Evolutionary conservation across 2,329 filamentous ascomycete genomes (phyloP).

Genomic region (Apiospora marii): DNA sequence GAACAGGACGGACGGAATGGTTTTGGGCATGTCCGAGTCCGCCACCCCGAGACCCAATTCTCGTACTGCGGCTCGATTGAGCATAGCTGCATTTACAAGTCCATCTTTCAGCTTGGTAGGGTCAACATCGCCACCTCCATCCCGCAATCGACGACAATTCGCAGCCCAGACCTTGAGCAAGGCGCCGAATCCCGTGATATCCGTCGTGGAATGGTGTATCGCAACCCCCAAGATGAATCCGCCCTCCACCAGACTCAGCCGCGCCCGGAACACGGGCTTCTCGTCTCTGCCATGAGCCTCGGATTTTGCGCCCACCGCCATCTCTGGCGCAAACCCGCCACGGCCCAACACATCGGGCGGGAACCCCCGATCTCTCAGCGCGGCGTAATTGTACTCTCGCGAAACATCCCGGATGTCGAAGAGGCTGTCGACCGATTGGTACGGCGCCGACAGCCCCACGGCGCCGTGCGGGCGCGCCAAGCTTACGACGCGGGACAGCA

Average conservation of each 20-base stretch:
- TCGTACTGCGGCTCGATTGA: constrained; percentile 31
- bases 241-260: constrained; percentile 34
- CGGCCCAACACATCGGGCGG: not conserved
- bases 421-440: constrained; percentile 33
- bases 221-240: constrained; percentile 38
- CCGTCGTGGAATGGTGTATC: constrained; percentile 38
- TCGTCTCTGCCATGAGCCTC: too few species aligned
- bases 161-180: constrained; percentile 42
- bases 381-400: not conserved
- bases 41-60: not conserved
- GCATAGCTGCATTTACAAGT: constrained; percentile 27
- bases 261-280: constrained; percentile 37
- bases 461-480: constrained; percentile 26
- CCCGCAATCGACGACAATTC: constrained; percentile 32
- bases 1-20: not conserved
- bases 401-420: constrained; percentile 22
- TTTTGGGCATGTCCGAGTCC: not conserved
- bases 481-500: constrained; percentile 35
- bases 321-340: not conserved
- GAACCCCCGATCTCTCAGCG: not conserved
- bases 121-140: constrained; percentile 30
- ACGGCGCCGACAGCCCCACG: constrained; percentile 30
- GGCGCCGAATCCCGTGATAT: constrained; percentile 40
- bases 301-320: not conserved
- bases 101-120: not conserved